Evolutionary conservation across 179 eudicot species (phyloP), one percentile per base, ranked within the genome.

Genomic region (Amaranthus tricolor): DNA sequence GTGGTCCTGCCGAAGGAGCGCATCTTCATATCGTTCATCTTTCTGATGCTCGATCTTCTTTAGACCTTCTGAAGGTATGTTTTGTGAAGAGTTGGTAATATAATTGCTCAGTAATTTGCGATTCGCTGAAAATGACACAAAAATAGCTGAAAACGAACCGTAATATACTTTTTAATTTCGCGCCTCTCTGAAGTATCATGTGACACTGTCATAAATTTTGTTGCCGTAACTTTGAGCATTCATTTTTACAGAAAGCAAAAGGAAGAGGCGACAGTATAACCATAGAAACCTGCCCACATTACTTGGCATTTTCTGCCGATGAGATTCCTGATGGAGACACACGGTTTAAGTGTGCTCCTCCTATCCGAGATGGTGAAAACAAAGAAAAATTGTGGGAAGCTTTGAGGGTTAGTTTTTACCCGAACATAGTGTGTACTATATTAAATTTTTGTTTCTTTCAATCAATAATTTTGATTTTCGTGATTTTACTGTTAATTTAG

Each of bases 1-100:
- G 99, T 62, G 98, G 92, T 51, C 78, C 88, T 82, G 84, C 94
- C 75, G 99, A 91, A 76, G 99, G 99, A 66, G 99, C 98, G 74
- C 99, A 96, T 86, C 94, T 96, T 80, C 99, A 96, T 82, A 74
- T 93, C 71, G 99, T 93, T 73, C 99, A 96, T 81, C 84, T 96
- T 59, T 86, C 98, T 49, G 98, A 96, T 89, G 86, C 99, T 45
- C 78, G 86, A 71, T 64, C 94, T 81, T 93, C 99, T 56, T 84
- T 96, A 71, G 78, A 93, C 70, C 91, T 95, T 66, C 80, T 96
- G 9, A 96, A 88, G 97, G 99, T 96, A 80, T 20, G n/a, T 49
- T 43, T 66, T 48, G 9, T 66, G 55, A 19, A 44, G 40, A 31
- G 40, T 31, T 31, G 40, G 40, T 31, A 31, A 31, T 31, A 31